These are phyloP conservation scores for Pseudogymnoascus sp. DNA, from an alignment of 2,329 filamentous ascomycete species.

Conservation along the genomic window DNA sequence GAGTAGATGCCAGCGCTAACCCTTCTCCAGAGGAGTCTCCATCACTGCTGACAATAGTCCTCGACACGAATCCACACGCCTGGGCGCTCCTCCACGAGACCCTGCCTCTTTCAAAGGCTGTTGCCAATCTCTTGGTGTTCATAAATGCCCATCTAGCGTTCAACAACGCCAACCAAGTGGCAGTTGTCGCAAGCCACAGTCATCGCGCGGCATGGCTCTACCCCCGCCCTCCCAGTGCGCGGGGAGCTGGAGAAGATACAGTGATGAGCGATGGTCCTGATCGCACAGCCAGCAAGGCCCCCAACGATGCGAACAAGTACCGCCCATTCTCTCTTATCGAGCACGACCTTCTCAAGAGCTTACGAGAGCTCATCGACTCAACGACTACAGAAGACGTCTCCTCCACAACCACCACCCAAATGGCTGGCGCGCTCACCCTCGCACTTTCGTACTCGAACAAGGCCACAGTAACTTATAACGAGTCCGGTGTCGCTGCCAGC, in stretches of 20 bases:
- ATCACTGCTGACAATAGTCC: conserved; percentile 79
- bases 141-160: conserved; percentile 94
- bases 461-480: conserved; percentile 30
- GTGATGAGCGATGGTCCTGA: conserved; percentile 43
- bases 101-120: conserved; percentile 72
- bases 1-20: conserved; percentile 12
- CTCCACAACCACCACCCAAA: conserved; percentile 69
- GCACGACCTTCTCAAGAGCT: conserved; percentile 64
- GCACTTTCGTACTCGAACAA: conserved; percentile 90
- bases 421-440: conserved; percentile 83
- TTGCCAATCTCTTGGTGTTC: conserved; percentile 89
- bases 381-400: conserved; percentile 59
- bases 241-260: conserved; percentile 39
- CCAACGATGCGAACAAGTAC: conserved; percentile 70
- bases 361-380: conserved; percentile 62
- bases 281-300: conserved; percentile 25
- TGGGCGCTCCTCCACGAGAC: conserved; percentile 71
- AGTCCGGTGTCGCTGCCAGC: conserved; percentile 26
- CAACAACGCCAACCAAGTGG: conserved; percentile 87
- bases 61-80: conserved; percentile 94
- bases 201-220: conserved; percentile 87
- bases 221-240: conserved; percentile 43
- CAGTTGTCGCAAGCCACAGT: conserved; percentile 81
- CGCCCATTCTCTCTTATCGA: conserved; percentile 86
- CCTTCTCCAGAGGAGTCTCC: conserved; percentile 46